Conservation (phyloP, 2,329 filamentous ascomycete genomes). For the Sclerotinia subarctica region DNA sequence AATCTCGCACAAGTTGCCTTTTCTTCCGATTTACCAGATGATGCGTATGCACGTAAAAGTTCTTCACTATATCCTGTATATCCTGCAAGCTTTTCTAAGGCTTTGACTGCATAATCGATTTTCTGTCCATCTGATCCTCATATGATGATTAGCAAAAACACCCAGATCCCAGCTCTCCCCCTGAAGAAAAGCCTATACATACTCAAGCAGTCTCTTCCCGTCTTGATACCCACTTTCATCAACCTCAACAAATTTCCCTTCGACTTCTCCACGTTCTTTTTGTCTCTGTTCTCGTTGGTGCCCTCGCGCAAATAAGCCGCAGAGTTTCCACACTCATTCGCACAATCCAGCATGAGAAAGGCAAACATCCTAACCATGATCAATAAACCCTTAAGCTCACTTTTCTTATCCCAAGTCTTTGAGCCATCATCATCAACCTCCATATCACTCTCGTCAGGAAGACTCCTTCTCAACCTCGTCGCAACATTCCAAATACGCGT, state of each 20-base stretch:
- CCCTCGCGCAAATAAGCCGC: neutral
- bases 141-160: neutral
- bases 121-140: conserved; percentile 41
- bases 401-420: neutral
- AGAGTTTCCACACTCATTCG: conserved; percentile 38
- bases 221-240: conserved; percentile 65
- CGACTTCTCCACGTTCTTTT: conserved; percentile 32
- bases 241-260: conserved; percentile 51
- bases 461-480: conserved; percentile 47
- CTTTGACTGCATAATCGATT: conserved; percentile 54
- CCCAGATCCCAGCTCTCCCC: neutral
- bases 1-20: conserved; percentile 36
- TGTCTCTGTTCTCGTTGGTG: neutral
- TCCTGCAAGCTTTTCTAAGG: conserved; percentile 62
- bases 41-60: conserved; percentile 38
- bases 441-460: conserved; percentile 25
- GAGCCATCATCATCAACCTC: conserved; percentile 19
- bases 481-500: conserved; percentile 65
- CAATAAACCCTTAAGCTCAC: conserved; percentile 25
- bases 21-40: conserved; percentile 28
- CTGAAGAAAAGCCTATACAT: conserved; percentile 29
- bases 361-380: conserved; percentile 52
- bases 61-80: conserved; percentile 55
- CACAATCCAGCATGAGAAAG: conserved; percentile 64
- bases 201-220: conserved; percentile 61